Evolutionary conservation across 2,329 filamentous ascomycete species (phyloP).

Genomic region (Cryphonectria radicalis): DNA sequence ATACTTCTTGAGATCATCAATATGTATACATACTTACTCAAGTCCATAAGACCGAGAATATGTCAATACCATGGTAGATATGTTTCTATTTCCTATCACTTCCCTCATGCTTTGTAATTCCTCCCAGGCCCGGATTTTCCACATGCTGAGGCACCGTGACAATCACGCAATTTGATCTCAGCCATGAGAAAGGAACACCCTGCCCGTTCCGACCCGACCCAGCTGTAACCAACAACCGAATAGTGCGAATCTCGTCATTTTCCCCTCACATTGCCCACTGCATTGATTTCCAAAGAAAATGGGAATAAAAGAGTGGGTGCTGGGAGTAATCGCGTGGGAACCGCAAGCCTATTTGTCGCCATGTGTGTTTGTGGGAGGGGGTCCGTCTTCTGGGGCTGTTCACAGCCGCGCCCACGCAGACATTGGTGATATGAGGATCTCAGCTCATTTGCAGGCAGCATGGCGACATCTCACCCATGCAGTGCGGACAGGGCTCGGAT

Average conservation of each 20-base stretch:
- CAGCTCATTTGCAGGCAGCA: not conserved
- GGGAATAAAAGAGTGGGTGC: not conserved
- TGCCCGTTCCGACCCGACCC: not conserved
- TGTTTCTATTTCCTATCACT: not conserved
- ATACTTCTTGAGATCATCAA: not conserved
- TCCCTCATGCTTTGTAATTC: not conserved
- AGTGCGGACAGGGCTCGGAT: not conserved
- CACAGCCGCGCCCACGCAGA: not conserved
- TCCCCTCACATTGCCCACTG: conserved; percentile 22
- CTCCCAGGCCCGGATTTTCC: not conserved
- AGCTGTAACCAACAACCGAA: conserved; percentile 4
- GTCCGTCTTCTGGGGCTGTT: not conserved
- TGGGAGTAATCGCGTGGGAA: too few relatives aligned
- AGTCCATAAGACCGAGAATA: not conserved
- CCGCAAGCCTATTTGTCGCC: not conserved
- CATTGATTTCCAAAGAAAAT: not conserved
- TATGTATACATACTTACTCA: not conserved
- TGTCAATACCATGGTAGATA: not conserved
- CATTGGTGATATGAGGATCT: conserved; percentile 13
- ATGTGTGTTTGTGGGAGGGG: too few relatives aligned
- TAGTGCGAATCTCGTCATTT: conserved; percentile 28
- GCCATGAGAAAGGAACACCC: not conserved
- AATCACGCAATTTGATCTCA: conserved; percentile 13
- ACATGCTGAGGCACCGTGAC: not conserved
- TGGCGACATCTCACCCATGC: conserved; percentile 17